phyloP scores from a whole-genome alignment of 2,329 filamentous ascomycete species.

The Plectosphaerella plurivora region DNA sequence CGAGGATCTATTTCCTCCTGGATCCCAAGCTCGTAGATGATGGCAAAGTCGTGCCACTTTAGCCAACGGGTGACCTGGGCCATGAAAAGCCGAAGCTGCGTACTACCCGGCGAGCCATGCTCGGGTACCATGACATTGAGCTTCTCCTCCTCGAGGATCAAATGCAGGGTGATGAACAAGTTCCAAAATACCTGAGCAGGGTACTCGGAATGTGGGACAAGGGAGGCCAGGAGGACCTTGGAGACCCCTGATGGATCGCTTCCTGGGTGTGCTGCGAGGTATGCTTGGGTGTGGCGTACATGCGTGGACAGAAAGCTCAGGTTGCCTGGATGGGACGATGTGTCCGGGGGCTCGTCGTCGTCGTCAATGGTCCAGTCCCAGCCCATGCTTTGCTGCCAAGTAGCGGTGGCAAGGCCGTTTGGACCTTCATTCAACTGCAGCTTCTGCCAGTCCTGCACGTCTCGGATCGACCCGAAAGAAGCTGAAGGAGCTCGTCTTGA shows the following conservation, averaged over 20 bases:
- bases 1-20: slow-evolving; percentile 38
- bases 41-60: slow-evolving; percentile 54
- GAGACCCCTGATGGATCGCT: not conserved
- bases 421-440: slow-evolving; percentile 42
- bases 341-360: slow-evolving; percentile 30
- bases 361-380: slow-evolving; percentile 71
- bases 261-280: slow-evolving; percentile 34
- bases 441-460: slow-evolving; percentile 40
- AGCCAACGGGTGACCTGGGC: slow-evolving; percentile 82
- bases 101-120: slow-evolving; percentile 35
- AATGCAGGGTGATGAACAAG: slow-evolving; percentile 72
- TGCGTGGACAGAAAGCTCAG: slow-evolving; percentile 44
- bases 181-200: slow-evolving; percentile 43
- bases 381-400: slow-evolving; percentile 56
- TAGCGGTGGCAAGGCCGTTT: slow-evolving; percentile 44
- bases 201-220: not conserved
- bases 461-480: slow-evolving; percentile 28
- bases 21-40: slow-evolving; percentile 48
- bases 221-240: not conserved
- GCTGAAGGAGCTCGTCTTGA: slow-evolving; percentile 27
- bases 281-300: slow-evolving; percentile 59
- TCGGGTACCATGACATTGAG: slow-evolving; percentile 57
- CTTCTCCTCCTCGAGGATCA: slow-evolving; percentile 87
- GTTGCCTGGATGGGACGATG: slow-evolving; percentile 11
- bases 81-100: slow-evolving; percentile 65